phyloP scores from a whole-genome alignment of 768 basidiomycete species.

The Suillus brevipes region DNA sequence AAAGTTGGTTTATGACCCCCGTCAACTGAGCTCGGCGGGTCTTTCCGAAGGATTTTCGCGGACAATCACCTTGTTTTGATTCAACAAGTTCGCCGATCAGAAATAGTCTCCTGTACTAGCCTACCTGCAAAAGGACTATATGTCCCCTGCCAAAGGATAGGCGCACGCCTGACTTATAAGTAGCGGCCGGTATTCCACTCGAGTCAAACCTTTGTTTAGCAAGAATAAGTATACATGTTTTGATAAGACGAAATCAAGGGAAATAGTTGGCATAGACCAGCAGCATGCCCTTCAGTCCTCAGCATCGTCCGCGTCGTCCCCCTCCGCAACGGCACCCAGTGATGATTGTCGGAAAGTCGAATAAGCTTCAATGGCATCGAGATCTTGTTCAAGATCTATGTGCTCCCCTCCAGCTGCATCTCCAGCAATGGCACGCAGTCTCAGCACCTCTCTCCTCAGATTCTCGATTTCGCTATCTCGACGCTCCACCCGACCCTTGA shows the following conservation, averaged over 20 bases:
- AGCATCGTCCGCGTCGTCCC: conserved; percentile 27
- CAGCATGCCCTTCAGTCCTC: conserved; percentile 21
- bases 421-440: conserved; percentile 46
- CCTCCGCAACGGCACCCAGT: conserved; percentile 31
- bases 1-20: neutral
- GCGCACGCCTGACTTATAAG: neutral
- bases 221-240: conserved; percentile 5
- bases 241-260: neutral
- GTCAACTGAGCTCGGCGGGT: neutral
- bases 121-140: neutral
- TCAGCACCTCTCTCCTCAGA: conserved; percentile 65
- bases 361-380: conserved; percentile 30
- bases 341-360: conserved; percentile 21
- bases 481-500: conserved; percentile 76
- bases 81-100: neutral
- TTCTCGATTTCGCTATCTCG: conserved; percentile 75
- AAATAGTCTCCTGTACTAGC: neutral
- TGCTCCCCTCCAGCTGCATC: conserved; percentile 24
- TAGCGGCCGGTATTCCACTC: neutral
- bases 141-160: neutral
- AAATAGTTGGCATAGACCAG: neutral
- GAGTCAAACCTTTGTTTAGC: too few relatives aligned
- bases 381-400: conserved; percentile 30
- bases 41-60: conserved; percentile 4
- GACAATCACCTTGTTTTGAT: neutral